Evolutionary conservation across 2,329 filamentous ascomycete species (phyloP), one percentile per base, ranked within the genome.

Genomic region (Penicillium occitanis): DNA sequence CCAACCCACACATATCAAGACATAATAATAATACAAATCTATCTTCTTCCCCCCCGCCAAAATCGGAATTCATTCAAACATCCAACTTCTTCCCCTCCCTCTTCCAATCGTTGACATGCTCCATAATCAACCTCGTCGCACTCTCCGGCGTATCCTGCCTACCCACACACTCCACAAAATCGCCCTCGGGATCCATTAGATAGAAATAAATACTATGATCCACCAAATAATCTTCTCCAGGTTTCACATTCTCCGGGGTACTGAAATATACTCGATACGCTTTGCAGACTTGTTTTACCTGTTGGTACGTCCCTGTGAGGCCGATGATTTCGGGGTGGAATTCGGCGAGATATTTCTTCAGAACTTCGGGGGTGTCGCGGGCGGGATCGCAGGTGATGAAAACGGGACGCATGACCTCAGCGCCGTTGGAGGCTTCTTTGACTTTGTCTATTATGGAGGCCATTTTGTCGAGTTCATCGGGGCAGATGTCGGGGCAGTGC

Each of bases 151-250:
- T 96, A 80, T 98, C 93, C 80, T 99, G 95, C 69, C 95, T 85
- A 19, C 95, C 95, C 74, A 99, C 89, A 13, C 93, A 96, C 82
- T 99, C 96, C 33, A 99, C 94, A 78, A 99, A 99, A 78, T 99
- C 93, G 22, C 94, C 94, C 72, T 98, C 93, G 0, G 95, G 95
- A 77, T 98, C 95, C 95, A 99, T 99, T 71, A 99, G 82, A 79
- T 99, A 99, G 75, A 99, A 99, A 84, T 99, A 99, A 72, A 99
- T 99, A 79, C 93, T 97, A 82, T 99, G 95, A 78, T 99, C 95
- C 13, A 99, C 95, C 72, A 99, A 80, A 77, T 99, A 99, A 79
- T 99, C 95, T 83, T 97, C 91, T 1, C 94, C 95, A 0, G 93
- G 90, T 83, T 93, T 90, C 65, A 98, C 91, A 69, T 93, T 86